phyloP scores from a whole-genome alignment of 2,329 filamentous ascomycete genomes.

The Aspergillus niger region DNA sequence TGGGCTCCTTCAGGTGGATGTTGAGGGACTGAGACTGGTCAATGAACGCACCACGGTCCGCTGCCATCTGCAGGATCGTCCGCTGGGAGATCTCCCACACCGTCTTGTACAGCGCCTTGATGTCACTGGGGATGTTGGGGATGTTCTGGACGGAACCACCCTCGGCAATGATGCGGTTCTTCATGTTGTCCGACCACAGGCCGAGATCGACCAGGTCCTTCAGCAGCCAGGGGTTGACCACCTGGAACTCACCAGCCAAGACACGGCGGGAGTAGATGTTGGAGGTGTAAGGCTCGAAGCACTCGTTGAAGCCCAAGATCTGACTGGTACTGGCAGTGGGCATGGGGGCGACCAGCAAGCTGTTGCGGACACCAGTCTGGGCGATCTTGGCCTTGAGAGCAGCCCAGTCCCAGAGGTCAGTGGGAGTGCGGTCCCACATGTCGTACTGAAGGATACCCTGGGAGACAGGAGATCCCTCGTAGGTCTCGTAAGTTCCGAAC shows the following conservation, averaged over 20 bases:
- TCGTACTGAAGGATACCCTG: conserved; percentile 97
- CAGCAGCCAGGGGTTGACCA: conserved; percentile 97
- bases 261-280: conserved; percentile 99
- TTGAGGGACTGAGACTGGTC: conserved; percentile 99
- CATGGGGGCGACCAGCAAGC: conserved; percentile 93
- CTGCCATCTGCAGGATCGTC: conserved; percentile 94
- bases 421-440: conserved; percentile 95
- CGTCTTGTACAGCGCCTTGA: conserved; percentile 98
- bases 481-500: conserved; percentile 82
- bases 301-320: conserved; percentile 98
- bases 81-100: conserved; percentile 99
- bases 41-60: conserved; percentile 96
- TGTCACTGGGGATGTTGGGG: conserved; percentile 90
- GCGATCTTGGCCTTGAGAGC: conserved; percentile 86
- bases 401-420: conserved; percentile 96
- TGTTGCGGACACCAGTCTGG: conserved; percentile 92
- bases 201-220: conserved; percentile 98
- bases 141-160: conserved; percentile 96
- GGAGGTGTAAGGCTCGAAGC: conserved; percentile 99
- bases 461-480: conserved; percentile 89
- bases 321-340: conserved; percentile 96
- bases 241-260: conserved; percentile 96
- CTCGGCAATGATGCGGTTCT: conserved; percentile 99
- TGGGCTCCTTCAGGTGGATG: conserved; percentile 99
- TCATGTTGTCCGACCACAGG: conserved; percentile 99